Conservation (phyloP, 371 early-diverging fungal genomes). For the Blakeslea trispora region DNA sequence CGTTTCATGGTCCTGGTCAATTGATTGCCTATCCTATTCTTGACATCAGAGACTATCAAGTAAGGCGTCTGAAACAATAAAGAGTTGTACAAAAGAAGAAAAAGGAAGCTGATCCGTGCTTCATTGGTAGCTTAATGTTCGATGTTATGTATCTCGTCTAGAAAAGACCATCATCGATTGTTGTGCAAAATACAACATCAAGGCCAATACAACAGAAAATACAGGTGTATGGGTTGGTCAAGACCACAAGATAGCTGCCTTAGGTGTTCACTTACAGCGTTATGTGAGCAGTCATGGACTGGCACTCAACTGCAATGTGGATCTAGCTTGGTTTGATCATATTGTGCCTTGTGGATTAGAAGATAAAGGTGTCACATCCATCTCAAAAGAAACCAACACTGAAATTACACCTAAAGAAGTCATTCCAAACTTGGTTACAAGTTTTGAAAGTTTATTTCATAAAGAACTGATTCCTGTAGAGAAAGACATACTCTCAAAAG, state of each 20-base stretch:
- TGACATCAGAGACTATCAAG: conserved; percentile 68
- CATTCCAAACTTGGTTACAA: conserved; percentile 27
- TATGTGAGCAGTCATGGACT: conserved; percentile 95
- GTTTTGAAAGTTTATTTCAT: conserved; percentile 33
- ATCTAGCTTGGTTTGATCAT: conserved; percentile 82
- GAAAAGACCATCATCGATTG: conserved; percentile 79
- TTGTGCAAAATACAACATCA: conserved; percentile 65
- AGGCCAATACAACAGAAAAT: conserved; percentile 69
- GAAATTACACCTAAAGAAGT: conserved; percentile 21
- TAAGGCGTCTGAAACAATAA: conserved; percentile 16
- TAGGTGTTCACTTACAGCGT: conserved; percentile 85
- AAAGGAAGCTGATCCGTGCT: not conserved
- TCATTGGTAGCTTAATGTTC: conserved; percentile 57
- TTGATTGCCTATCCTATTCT: conserved; percentile 94
- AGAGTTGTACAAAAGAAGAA: not conserved
- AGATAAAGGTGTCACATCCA: conserved; percentile 78
- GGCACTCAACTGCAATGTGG: conserved; percentile 89
- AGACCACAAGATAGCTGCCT: conserved; percentile 75
- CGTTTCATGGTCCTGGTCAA: conserved; percentile 98
- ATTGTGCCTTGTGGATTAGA: conserved; percentile 91
- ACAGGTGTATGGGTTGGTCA: conserved; percentile 89
- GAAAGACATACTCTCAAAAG: conserved; percentile 9
- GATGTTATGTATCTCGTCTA: conserved; percentile 79
- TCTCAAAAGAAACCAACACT: conserved; percentile 51
- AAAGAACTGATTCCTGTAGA: conserved; percentile 27